Conservation (phyloP, 225 moss, liverwort and hornwort species). For the Bryum argenteum region DNA sequence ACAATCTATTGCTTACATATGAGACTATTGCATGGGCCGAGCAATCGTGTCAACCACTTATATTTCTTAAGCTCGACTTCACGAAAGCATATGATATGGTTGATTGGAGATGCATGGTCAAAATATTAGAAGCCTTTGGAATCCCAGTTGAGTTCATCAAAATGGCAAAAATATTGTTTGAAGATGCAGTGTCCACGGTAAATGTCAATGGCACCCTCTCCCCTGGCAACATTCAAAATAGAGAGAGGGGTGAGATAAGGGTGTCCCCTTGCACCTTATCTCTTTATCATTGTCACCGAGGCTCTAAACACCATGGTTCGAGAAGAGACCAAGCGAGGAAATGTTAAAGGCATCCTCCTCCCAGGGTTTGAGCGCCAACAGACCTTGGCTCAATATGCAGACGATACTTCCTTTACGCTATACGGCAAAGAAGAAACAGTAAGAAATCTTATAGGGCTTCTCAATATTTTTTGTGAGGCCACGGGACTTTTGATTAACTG, state of each 20-base stretch:
- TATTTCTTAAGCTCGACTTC: no score
- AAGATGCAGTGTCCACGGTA: background rate
- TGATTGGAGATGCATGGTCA: no score
- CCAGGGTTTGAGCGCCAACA: background rate
- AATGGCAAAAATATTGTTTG: background rate
- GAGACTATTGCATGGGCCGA: no score
- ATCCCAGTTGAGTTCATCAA: background rate
- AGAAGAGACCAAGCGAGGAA: background rate
- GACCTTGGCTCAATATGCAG: background rate
- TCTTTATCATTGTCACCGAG: background rate
- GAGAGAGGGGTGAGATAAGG: background rate
- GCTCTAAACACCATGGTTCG: background rate
- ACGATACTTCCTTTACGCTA: background rate
- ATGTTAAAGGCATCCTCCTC: background rate
- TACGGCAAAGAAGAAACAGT: background rate
- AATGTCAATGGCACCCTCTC: background rate
- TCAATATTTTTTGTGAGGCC: background rate
- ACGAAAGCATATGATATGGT: no score
- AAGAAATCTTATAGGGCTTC: fast-evolving
- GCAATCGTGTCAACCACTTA: no score
- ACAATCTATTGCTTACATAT: no score
- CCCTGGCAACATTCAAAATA: background rate
- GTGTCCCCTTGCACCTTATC: background rate
- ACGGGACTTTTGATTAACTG: background rate
- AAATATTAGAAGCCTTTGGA: background rate